Evolutionary conservation across 148 eudicot species (phyloP).

Genomic region (Selenicereus undatus): DNA sequence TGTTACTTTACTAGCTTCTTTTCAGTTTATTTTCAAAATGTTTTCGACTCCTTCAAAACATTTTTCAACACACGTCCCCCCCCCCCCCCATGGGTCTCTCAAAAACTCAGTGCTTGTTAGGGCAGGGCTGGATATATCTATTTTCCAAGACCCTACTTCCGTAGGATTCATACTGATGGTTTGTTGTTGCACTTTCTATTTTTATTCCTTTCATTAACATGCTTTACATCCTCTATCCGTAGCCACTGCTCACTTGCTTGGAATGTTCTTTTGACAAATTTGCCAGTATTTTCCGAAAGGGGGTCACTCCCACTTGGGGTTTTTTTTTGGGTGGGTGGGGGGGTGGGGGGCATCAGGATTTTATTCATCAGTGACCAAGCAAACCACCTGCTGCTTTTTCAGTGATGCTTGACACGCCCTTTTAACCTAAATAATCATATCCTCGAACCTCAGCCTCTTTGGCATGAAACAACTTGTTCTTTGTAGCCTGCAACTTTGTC

Average conservation of each 20-base stretch:
- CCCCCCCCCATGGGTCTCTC: neutral
- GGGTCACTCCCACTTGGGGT: neutral
- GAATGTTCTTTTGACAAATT: neutral
- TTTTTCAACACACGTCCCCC: neutral
- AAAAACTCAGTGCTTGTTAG: neutral
- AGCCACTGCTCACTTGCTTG: neutral
- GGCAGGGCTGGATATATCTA: neutral
- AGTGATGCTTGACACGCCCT: neutral
- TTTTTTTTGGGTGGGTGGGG: neutral
- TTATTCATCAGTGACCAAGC: neutral
- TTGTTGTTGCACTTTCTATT: neutral
- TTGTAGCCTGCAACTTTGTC: conserved; percentile 22
- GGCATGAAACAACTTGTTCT: neutral
- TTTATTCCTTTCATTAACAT: neutral
- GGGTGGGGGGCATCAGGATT: neutral
- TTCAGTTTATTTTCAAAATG: neutral
- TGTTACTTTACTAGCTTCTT: neutral
- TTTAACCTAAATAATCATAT: neutral
- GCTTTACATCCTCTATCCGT: neutral
- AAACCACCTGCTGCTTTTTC: neutral
- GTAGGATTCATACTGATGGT: neutral
- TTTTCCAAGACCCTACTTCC: neutral
- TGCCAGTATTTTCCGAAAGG: neutral
- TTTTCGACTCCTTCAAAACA: neutral
- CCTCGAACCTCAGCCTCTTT: neutral